Evolutionary conservation across 2,329 filamentous ascomycete species (phyloP), one percentile per base, ranked within the genome.

Genomic region (Aureobasidium melanogenum): DNA sequence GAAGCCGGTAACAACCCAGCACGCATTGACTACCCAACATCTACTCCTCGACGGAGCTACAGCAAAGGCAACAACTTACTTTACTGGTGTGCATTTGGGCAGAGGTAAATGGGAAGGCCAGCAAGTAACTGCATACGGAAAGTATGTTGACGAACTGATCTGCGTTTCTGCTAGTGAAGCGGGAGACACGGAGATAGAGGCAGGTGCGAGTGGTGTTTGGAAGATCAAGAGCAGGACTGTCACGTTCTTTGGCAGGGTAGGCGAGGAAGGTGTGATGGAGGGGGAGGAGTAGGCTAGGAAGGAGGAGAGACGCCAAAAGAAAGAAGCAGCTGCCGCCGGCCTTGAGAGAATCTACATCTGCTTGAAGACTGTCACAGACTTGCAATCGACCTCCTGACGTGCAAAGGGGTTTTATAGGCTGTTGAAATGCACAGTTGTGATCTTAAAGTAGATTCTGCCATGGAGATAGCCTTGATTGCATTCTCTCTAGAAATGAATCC

Each of bases 1-100:
- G 32, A 70, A 71, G 19, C 74, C 71, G 4, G 70, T 78, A 15
- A 69, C 67, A 4, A 76, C 75, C 6, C 75, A 77, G 55, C 76
- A 79, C 64, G 71, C 69, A 19, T 70, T 79, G 5, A 77, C 75
- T 3, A 77, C 76, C 1, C 75, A 77, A 60, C 51, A 65, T 1
- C 43, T 59, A 12, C 7, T 48, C 1, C 4, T 50, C 24, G 65
- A 67, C 12, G 9, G 19, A 10, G 9, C n/a, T 3, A 67, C 66
- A 5, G 76, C 75, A 8, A 65, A 66, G 14, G 70, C 72, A 1
- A 69, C 68, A 1, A 78, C 76, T 0, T 75, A 77, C 59, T 79
- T 78, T 61, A 72, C 73, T 2, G 75, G 72, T 9, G 68, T 71
- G 3, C 76, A 78, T 65, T 75, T 78, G 41, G 76, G 76, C 1